Evolutionary conservation across 495 filamentous ascomycete genomes (phyloP).

Genomic region (Schizothecium vesticola): DNA sequence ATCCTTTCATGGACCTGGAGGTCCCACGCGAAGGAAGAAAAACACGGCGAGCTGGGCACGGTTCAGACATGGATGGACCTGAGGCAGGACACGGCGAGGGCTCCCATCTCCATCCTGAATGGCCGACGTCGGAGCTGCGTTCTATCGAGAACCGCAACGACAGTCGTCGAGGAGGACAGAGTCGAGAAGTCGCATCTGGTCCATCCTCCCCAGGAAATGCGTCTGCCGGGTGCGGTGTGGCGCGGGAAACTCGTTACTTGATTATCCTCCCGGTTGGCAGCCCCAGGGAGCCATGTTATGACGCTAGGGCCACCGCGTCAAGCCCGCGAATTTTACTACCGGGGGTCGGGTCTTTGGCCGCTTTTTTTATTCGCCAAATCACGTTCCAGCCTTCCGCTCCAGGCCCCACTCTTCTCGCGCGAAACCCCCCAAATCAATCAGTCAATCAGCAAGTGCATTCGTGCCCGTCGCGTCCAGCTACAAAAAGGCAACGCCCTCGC

Average conservation of each 20-base stretch:
- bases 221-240: neutral
- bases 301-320: slow-evolving; percentile 32
- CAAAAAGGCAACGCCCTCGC: slow-evolving; percentile 45
- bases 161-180: neutral
- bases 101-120: neutral
- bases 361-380: slow-evolving; percentile 35
- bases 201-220: neutral
- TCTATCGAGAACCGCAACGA: neutral
- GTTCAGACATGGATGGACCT: neutral
- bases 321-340: slow-evolving; percentile 12
- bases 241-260: neutral
- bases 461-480: slow-evolving; percentile 44
- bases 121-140: neutral
- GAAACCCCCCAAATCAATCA: slow-evolving; percentile 37
- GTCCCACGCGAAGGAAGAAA: neutral
- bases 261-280: slow-evolving; percentile 20
- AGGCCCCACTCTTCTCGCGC: slow-evolving; percentile 23
- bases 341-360: slow-evolving; percentile 13
- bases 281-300: slow-evolving; percentile 23
- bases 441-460: slow-evolving; percentile 39
- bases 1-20: neutral
- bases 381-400: slow-evolving; percentile 14
- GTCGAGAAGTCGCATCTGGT: too few species aligned
- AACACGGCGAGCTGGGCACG: neutral
- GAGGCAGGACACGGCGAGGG: neutral